Conservation (phyloP, 345 rosid genomes). For the Bruguiera parviflora region DNA sequence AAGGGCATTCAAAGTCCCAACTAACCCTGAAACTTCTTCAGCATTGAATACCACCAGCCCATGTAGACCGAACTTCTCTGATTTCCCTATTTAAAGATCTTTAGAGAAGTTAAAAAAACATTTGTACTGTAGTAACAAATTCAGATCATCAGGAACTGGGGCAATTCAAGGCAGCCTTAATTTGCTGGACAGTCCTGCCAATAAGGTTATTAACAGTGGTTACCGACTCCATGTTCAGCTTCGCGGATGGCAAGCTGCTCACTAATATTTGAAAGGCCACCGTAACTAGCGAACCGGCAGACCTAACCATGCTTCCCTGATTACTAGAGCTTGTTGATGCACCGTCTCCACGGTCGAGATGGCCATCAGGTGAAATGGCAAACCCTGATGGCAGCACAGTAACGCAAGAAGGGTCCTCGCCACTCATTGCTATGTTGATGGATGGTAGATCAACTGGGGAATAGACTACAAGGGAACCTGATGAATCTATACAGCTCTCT, state of each 20-base stretch:
- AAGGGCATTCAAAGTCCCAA: conserved; percentile 51
- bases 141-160: conserved; percentile 49
- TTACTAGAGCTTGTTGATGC: conserved; percentile 65
- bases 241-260: conserved; percentile 80
- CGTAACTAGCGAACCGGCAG: conserved; percentile 69
- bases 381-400: conserved; percentile 95
- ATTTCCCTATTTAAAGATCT: conserved; percentile 43
- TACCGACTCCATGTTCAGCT: conserved; percentile 91
- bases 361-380: conserved; percentile 70
- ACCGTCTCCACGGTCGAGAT: conserved; percentile 43
- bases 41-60: conserved; percentile 41
- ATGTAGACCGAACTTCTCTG: conserved; percentile 30
- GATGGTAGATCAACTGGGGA: conserved; percentile 85
- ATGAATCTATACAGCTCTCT: conserved; percentile 85
- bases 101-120: conserved; percentile 35
- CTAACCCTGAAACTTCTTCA: conserved; percentile 36
- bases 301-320: conserved; percentile 32
- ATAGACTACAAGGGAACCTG: conserved; percentile 78
- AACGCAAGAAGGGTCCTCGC: conserved; percentile 84
- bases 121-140: conserved; percentile 37
- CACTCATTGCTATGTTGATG: conserved; percentile 86
- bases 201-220: conserved; percentile 85
- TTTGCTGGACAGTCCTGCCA: conserved; percentile 82
- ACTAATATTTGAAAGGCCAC: conserved; percentile 94
- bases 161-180: conserved; percentile 84